Percentiles rank a stretch among this genome's conserved stretches.
phyloP scores from a whole-genome alignment of 805 yeast genomes.

The Clavispora vitiphila region DNA sequence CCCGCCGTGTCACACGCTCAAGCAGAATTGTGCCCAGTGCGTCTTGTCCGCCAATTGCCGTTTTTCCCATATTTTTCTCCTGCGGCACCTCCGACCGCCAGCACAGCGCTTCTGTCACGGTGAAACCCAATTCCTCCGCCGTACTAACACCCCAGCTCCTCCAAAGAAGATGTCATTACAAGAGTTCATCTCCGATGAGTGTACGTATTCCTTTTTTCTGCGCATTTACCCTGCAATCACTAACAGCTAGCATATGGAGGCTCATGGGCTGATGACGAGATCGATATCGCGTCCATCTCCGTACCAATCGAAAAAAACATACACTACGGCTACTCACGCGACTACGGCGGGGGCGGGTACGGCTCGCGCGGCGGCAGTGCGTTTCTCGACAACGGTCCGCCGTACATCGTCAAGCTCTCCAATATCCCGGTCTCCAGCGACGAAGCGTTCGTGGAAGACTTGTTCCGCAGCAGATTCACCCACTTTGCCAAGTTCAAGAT shows the following conservation, averaged over 20 bases:
- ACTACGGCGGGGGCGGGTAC: slow-evolving; percentile 6
- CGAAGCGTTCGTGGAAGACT: slow-evolving; percentile 48
- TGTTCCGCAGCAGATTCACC: slow-evolving; percentile 60
- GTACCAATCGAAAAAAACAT: slow-evolving; percentile 37
- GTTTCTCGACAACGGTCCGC: slow-evolving; percentile 39
- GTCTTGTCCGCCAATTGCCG: too few relatives aligned
- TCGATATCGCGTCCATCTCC: slow-evolving; percentile 40
- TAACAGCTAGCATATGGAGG: slow-evolving; percentile 39
- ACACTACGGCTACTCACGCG: slow-evolving; percentile 19
- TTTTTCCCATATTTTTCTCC: too few relatives aligned
- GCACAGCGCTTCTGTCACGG: background rate
- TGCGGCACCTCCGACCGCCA: background rate
- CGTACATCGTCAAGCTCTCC: slow-evolving; percentile 59
- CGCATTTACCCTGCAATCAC: slow-evolving; percentile 3
- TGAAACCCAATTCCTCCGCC: background rate
- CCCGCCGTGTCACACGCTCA: too few relatives aligned
- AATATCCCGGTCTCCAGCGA: slow-evolving; percentile 55
- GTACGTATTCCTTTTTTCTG: slow-evolving; percentile 26
- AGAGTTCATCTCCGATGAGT: slow-evolving; percentile 41
- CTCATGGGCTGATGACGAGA: slow-evolving; percentile 45
- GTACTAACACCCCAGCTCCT: slow-evolving; percentile 25
- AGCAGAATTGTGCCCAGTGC: too few relatives aligned
- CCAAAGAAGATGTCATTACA: slow-evolving; percentile 44
- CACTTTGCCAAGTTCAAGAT: slow-evolving; percentile 55
- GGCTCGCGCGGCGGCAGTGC: slow-evolving; percentile 6